Evolutionary conservation across 2,329 filamentous ascomycete species (phyloP).

Genomic region (Colletotrichum lentis): DNA sequence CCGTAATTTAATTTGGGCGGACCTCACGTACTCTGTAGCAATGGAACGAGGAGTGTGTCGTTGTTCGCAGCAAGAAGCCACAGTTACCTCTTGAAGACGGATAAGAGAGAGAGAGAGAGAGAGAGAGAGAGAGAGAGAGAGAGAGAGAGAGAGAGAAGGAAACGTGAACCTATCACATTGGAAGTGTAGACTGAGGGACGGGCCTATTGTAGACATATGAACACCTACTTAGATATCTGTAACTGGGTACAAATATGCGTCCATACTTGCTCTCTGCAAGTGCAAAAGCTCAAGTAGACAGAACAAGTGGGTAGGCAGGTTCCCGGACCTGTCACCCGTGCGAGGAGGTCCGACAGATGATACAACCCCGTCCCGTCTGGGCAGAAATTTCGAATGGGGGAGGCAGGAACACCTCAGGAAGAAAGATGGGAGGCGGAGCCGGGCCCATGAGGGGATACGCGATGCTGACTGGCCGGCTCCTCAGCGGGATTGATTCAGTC

Average conservation of each 20-base stretch:
- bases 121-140: not conserved
- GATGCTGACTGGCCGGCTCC: constrained; percentile 18
- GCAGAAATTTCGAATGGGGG: constrained; percentile 22
- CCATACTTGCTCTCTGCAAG: no score
- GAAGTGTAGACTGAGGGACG: not conserved
- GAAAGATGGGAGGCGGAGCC: constrained; percentile 34
- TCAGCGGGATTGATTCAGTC: constrained; percentile 34
- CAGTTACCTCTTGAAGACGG: not conserved
- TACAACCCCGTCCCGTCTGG: constrained; percentile 30
- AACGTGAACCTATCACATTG: no score
- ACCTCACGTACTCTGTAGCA: not conserved
- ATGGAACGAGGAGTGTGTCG: not conserved
- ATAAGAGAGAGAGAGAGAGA: not conserved
- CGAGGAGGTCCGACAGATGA: not conserved
- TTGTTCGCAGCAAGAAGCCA: not conserved
- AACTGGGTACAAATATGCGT: no score
- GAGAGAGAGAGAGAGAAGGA: not conserved
- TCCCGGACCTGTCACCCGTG: constrained; percentile 1
- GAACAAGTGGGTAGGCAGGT: constrained; percentile 6
- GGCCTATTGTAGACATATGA: not conserved
- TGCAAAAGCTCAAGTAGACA: not conserved
- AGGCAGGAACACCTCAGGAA: constrained; percentile 19
- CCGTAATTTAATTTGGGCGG: not conserved
- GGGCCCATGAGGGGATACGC: not conserved
- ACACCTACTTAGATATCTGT: not conserved